phyloP scores from a whole-genome alignment of 495 filamentous ascomycete species.

The Copromyces sp. region DNA sequence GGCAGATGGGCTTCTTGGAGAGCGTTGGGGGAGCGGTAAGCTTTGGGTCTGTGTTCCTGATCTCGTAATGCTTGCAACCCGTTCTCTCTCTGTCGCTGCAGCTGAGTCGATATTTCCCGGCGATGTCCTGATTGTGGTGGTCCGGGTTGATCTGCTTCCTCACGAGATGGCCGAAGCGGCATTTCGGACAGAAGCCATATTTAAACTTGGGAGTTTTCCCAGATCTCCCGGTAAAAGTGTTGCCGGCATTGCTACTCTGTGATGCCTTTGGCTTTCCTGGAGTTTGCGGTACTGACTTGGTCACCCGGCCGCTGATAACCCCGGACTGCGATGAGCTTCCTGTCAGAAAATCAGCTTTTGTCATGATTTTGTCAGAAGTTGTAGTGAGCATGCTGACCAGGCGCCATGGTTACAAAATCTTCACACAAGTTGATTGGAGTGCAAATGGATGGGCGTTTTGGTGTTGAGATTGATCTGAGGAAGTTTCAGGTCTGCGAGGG shows the following conservation, averaged over 20 bases:
- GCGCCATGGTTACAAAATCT: background rate
- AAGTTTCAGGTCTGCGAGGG: background rate
- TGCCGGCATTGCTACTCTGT: background rate
- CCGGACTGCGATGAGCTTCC: background rate
- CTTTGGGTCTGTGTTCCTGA: slow-evolving; percentile 1
- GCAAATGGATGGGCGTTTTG: background rate
- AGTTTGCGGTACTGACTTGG: background rate
- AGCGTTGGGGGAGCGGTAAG: background rate
- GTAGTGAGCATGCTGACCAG: background rate
- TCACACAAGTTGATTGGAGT: background rate
- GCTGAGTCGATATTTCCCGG: slow-evolving; percentile 5
- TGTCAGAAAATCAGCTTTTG: background rate
- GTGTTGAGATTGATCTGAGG: background rate
- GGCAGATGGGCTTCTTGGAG: background rate
- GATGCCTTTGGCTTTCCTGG: background rate
- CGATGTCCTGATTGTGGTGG: background rate
- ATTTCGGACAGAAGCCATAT: slow-evolving; percentile 13
- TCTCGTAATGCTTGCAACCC: slow-evolving; percentile 4
- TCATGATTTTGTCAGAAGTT: background rate
- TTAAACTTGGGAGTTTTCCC: slow-evolving; percentile 2
- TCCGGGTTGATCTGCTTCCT: slow-evolving; percentile 3
- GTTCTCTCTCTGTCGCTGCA: slow-evolving; percentile 8
- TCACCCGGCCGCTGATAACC: slow-evolving; percentile 1
- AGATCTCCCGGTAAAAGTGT: background rate
- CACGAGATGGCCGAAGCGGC: slow-evolving; percentile 7